These are phyloP conservation scores for Artemisia annua DNA, from an alignment of 129 eudicot species.

Conservation along the genomic window DNA sequence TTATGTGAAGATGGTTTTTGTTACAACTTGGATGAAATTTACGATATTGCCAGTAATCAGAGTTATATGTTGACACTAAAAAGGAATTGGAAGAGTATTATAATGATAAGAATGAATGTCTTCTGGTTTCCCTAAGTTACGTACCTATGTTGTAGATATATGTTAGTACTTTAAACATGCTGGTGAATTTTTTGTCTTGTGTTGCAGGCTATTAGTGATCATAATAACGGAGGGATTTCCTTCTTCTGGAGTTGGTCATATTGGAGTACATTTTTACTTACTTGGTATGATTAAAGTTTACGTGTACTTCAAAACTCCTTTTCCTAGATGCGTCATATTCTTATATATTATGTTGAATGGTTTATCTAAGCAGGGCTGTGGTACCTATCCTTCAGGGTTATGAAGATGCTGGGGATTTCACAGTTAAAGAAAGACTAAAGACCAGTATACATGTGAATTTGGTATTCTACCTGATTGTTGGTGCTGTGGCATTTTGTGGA, in stretches of 20 bases:
- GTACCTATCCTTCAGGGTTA: constrained; percentile 98
- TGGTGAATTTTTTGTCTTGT: constrained; percentile 3
- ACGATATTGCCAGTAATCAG: not conserved
- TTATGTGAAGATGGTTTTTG: not conserved
- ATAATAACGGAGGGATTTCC: constrained; percentile 56
- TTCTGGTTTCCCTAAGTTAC: constrained; percentile 1
- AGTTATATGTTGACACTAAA: not conserved
- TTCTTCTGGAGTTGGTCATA: constrained; percentile 92
- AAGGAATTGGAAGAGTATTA: constrained; percentile 15
- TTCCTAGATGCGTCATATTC: constrained; percentile 16
- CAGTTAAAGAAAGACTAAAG: constrained; percentile 71
- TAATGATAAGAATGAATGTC: constrained; percentile 3
- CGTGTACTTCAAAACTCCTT: constrained; percentile 10
- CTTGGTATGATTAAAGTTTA: constrained; percentile 56
- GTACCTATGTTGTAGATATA: not conserved
- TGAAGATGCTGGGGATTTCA: constrained; percentile 99
- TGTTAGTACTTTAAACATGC: constrained; percentile 10
- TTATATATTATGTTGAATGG: constrained; percentile 15
- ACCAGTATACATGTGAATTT: constrained; percentile 81
- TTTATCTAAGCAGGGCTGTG: constrained; percentile 89
- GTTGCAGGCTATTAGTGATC: constrained; percentile 59
- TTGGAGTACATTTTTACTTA: constrained; percentile 91
- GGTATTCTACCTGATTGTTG: constrained; percentile 61
- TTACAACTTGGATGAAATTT: not conserved
- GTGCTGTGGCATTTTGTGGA: constrained; percentile 68